Percentiles rank a stretch among this genome's conserved stretches.
Evolutionary conservation across 2,329 filamentous ascomycete genomes (phyloP).

Genomic region (Penicillium sumatraense): DNA sequence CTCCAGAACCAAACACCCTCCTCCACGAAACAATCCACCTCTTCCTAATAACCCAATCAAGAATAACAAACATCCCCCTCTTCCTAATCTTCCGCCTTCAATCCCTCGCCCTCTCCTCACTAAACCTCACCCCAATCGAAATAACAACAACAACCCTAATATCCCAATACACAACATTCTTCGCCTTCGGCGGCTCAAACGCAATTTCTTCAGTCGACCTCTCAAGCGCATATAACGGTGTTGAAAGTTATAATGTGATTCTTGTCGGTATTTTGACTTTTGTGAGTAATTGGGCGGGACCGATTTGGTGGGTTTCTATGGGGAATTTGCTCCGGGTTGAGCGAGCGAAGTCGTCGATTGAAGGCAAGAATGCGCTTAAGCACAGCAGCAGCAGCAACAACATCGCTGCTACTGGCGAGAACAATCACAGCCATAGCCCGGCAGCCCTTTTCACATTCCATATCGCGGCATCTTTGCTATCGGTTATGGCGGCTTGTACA

Average conservation of each 20-base stretch:
- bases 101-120: constrained; percentile 56
- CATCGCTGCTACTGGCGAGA: background rate
- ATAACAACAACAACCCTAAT: constrained; percentile 74
- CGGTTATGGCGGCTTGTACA: constrained; percentile 88
- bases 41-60: constrained; percentile 84
- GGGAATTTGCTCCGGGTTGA: constrained; percentile 49
- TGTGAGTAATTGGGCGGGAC: constrained; percentile 85
- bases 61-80: constrained; percentile 81
- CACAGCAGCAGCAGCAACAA: too few species aligned
- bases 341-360: too few species aligned
- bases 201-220: constrained; percentile 95
- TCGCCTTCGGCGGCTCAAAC: constrained; percentile 88
- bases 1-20: constrained; percentile 23
- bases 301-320: constrained; percentile 82
- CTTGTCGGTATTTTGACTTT: constrained; percentile 85
- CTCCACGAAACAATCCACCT: constrained; percentile 73
- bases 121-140: constrained; percentile 54
- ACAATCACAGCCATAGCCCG: constrained; percentile 54
- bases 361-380: too few species aligned
- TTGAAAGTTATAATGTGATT: constrained; percentile 78
- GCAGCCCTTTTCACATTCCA: constrained; percentile 72
- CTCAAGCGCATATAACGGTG: constrained; percentile 92
- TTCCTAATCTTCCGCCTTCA: constrained; percentile 75
- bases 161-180: constrained; percentile 82
- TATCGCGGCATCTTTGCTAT: constrained; percentile 65